phyloP scores from a whole-genome alignment of 1,139 yeast species.

The Hansenula sp. region DNA sequence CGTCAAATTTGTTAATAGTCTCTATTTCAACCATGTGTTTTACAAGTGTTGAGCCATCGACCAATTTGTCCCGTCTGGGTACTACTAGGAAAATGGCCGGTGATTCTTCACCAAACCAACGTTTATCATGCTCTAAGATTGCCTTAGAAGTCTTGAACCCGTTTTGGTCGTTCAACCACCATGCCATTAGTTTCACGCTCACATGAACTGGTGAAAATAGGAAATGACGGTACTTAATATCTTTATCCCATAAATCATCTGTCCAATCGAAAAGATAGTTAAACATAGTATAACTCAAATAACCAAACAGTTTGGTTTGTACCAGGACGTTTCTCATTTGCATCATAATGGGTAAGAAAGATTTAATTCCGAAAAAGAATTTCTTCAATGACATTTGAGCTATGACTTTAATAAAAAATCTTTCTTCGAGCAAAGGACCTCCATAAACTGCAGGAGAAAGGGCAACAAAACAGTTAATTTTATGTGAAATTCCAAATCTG shows the following conservation, averaged over 20 bases:
- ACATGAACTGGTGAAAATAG: constrained; percentile 84
- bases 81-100: constrained; percentile 59
- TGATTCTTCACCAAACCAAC: constrained; percentile 50
- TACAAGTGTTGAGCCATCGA: constrained; percentile 55
- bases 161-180: constrained; percentile 70
- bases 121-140: constrained; percentile 42
- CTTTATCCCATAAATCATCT: constrained; percentile 70
- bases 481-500: constrained; percentile 37
- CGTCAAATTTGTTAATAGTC: constrained; percentile 36
- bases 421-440: constrained; percentile 61
- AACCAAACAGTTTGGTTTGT: constrained; percentile 50
- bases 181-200: constrained; percentile 74
- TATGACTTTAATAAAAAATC: constrained; percentile 42
- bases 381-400: constrained; percentile 34
- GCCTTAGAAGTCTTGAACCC: constrained; percentile 53
- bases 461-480: constrained; percentile 65
- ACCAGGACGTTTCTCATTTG: constrained; percentile 40
- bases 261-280: constrained; percentile 84
- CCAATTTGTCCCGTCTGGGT: constrained; percentile 62
- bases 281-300: constrained; percentile 71
- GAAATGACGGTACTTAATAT: constrained; percentile 67
- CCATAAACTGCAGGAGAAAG: constrained; percentile 91
- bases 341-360: constrained; percentile 60
- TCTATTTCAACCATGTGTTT: constrained; percentile 51
- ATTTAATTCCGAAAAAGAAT: constrained; percentile 53